Base-by-base conservation (phyloP, 805 yeast genomes). In the Suhomyces prunicola region DNA sequence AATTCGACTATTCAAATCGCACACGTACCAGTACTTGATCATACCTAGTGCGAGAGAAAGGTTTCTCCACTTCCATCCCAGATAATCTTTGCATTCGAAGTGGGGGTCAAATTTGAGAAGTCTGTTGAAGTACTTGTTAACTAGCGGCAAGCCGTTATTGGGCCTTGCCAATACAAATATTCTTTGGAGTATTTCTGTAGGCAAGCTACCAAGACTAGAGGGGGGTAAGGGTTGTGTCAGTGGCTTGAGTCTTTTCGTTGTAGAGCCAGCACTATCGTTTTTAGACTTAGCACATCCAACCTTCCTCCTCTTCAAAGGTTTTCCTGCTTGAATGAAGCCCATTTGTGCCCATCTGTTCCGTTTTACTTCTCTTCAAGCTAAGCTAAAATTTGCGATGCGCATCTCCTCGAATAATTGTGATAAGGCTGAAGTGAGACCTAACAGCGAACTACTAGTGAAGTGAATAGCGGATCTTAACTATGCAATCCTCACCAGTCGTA, bases 141-240 rank as follows among this genome's bases (percentile, higher is more conserved):
- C 63, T 12, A 73, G 60, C 0, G 79, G 74, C 4, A 81, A 65
- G 4, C 52, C 54, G 50, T 71, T 72, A 15, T 50, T 36, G 8
- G 71, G 62, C 1, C 75, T 76, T 2, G 78, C 63, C n/a, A 57
- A 55, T 2, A 72, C 59, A 58, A 78, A 75, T 8, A 82, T 71
- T 41, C 60, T 60, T 24, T 65, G 70, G 2, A 80, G 54, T 2
- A 82, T 50, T 52, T 81, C 84, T 2, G 61, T 50, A 1, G 85
- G 85, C 10, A 81, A 62, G 12, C 62, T 59, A 39, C 69, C 70
- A 9, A 78, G 54, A 24, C 42, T 27, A 29, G 48, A 45, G 13
- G 39, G 47, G 15, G 36, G 35, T 42, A 8, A 29, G 13, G 44
- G 44, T 23, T n/a, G 47, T 4, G 40, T 35, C 19, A 33, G 44